Base-by-base conservation (phyloP, 2,329 filamentous ascomycete species). In the Monilinia laxa region DNA sequence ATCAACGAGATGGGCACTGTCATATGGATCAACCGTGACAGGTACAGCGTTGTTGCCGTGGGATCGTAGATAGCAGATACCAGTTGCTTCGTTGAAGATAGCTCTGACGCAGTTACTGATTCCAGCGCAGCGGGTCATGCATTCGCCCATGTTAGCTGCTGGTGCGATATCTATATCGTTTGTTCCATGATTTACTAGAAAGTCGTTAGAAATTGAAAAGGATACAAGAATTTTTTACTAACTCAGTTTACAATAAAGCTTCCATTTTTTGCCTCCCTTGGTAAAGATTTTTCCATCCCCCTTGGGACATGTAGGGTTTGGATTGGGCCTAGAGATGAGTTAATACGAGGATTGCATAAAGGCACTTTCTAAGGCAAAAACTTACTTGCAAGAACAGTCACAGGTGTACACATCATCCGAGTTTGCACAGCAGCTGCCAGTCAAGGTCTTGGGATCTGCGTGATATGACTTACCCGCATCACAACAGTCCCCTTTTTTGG, bases 351-450 rank as follows among this genome's bases (percentile, higher is more conserved):
- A 11, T 18, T 12, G 5, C 25, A 20, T 4, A 12, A 9, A 10
- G 2, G 5, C 4, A 25, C 3, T 18, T 1, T 18, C 31, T 25
- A 3, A 5, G 18, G 16, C 12, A 16, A 38, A 23, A 10, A 62
- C 45, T 51, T 25, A 62, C 58, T 62, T 62, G 58, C 58, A 62
- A 62, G 58, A 62, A 38, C 58, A 62, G n/a, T 62, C 58, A 51
- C 58, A 62, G 16, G 58, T 62, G 40, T 38, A 62, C 28, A 62
- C 58, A 25, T 62, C 58, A 38, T 62, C 58, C 28, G 47, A 18
- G 3, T 62, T 62, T 12, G 45, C n/a, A 40, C 58, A 62, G 14
- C 58, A 62, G 58, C 58, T 62, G 0, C 58, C 58, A 25, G n/a
- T 51, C n/a, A 51, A 10, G 0, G 58, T 62, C 10, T 62, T 51